Percentiles rank a stretch among this genome's conserved stretches.
phyloP scores from a whole-genome alignment of 345 rosid genomes.

The Microthlaspi erraticum region DNA sequence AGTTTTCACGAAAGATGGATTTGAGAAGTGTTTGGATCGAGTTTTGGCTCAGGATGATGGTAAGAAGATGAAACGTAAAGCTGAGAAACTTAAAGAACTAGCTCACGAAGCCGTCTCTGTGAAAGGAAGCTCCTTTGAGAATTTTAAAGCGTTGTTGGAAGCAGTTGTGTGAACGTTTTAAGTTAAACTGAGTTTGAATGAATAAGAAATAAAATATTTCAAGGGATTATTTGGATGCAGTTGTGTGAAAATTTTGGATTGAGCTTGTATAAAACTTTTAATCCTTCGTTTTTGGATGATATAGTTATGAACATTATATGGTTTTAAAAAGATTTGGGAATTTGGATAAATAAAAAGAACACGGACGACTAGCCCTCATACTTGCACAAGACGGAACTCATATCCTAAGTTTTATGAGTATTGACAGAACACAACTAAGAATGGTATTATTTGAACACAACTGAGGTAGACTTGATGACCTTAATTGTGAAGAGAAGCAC shows the following conservation, averaged over 20 bases:
- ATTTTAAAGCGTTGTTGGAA: constrained; percentile 29
- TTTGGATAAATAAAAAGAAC: too few relatives aligned
- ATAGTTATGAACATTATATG: too few relatives aligned
- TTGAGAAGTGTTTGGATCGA: constrained; percentile 48
- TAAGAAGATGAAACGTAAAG: constrained; percentile 48
- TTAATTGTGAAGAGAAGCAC: constrained; percentile 7
- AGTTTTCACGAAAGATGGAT: constrained; percentile 41
- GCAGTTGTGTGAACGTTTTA: not conserved
- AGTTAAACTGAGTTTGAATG: not conserved
- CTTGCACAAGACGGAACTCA: too few relatives aligned
- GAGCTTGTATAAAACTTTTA: too few relatives aligned
- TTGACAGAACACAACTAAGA: too few relatives aligned
- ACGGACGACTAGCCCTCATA: too few relatives aligned
- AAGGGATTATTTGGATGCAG: too few relatives aligned
- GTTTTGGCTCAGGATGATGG: constrained; percentile 47
- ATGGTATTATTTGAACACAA: too few relatives aligned
- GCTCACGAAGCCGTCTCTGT: constrained; percentile 41
- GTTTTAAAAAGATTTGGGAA: too few relatives aligned
- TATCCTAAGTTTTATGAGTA: too few relatives aligned
- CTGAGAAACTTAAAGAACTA: constrained; percentile 29
- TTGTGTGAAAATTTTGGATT: too few relatives aligned
- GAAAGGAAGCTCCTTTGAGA: constrained; percentile 37
- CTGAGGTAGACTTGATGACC: constrained; percentile 27
- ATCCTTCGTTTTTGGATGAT: too few relatives aligned
- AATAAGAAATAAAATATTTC: not conserved